A percentile compares a stretch with the other conserved stretches of the same genome.
Conservation (phyloP, 2,329 filamentous ascomycete species). For the Rosellinia necatrix region DNA sequence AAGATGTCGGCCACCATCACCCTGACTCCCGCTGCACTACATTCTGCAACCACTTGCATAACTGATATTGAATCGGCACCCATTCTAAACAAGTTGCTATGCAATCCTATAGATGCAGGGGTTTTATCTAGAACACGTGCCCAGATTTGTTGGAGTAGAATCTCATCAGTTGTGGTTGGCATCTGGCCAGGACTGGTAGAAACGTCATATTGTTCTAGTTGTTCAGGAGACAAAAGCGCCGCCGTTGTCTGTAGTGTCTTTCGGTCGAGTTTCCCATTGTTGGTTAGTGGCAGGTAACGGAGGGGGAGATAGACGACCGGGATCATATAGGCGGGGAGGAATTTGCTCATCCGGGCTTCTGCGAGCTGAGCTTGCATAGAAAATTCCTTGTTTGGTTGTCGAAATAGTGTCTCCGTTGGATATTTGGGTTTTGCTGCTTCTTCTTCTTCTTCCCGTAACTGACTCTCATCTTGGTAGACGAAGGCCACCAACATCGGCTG, state of each 20-base stretch:
- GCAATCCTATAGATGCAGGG: conserved; percentile 28
- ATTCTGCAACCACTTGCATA: conserved; percentile 51
- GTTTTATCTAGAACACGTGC: conserved; percentile 11
- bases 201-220: conserved; percentile 5
- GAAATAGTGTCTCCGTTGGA: conserved; percentile 8
- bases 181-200: neutral
- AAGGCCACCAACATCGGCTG: conserved; percentile 19
- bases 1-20: conserved; percentile 32
- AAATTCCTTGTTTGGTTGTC: conserved; percentile 37
- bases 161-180: neutral
- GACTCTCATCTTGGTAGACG: neutral
- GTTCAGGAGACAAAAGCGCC: neutral
- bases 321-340: conserved; percentile 18
- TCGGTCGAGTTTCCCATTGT: conserved; percentile 20
- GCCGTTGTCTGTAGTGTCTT: conserved; percentile 8
- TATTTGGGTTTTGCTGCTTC: neutral
- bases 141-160: conserved; percentile 38
- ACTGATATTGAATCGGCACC: conserved; percentile 47
- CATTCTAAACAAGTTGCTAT: conserved; percentile 44
- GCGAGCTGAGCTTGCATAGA: conserved; percentile 41
- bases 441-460: too few relatives aligned
- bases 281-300: conserved; percentile 19
- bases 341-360: conserved; percentile 13
- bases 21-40: conserved; percentile 27
- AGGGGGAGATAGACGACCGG: conserved; percentile 20